phyloP scores from a whole-genome alignment of 2,329 filamentous ascomycete species.

The Xylariaceae sp. region DNA sequence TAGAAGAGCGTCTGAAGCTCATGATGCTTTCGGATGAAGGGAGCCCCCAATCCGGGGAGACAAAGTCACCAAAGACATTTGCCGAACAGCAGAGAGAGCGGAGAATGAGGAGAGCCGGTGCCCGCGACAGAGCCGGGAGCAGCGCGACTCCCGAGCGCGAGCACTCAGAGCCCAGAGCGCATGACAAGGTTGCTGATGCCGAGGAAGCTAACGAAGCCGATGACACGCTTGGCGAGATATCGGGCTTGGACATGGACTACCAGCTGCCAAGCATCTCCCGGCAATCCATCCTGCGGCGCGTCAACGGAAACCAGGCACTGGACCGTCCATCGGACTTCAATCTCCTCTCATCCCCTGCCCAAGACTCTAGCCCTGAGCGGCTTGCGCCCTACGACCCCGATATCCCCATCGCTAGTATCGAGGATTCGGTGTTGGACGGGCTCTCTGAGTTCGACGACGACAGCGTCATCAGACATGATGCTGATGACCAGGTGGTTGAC shows the following conservation, averaged over 20 bases:
- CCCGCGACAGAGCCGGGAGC: constrained; percentile 42
- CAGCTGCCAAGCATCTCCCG: constrained; percentile 78
- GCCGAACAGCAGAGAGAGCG: constrained; percentile 64
- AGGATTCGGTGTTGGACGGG: constrained; percentile 57
- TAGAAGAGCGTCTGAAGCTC: constrained; percentile 79
- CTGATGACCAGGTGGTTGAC: constrained; percentile 61
- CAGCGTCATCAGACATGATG: constrained; percentile 63
- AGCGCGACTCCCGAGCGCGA: constrained; percentile 41
- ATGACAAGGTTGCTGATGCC: too few species aligned
- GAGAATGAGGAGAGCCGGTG: constrained; percentile 58
- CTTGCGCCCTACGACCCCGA: constrained; percentile 72
- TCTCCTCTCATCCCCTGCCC: constrained; percentile 57
- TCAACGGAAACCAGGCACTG: constrained; percentile 59
- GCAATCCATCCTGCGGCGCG: constrained; percentile 85
- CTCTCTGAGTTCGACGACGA: constrained; percentile 46
- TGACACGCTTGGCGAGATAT: constrained; percentile 55
- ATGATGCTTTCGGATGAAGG: constrained; percentile 77
- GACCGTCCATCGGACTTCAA: constrained; percentile 58
- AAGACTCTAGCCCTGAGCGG: constrained; percentile 53
- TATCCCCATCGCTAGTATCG: constrained; percentile 81
- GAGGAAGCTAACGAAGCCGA: constrained; percentile 54
- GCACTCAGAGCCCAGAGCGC: constrained; percentile 30
- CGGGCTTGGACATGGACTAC: constrained; percentile 53
- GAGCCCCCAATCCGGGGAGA: constrained; percentile 26
- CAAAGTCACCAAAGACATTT: constrained; percentile 44